Evolutionary conservation across 805 yeast genomes (phyloP).

Genomic region (Teunomyces kruisii): DNA sequence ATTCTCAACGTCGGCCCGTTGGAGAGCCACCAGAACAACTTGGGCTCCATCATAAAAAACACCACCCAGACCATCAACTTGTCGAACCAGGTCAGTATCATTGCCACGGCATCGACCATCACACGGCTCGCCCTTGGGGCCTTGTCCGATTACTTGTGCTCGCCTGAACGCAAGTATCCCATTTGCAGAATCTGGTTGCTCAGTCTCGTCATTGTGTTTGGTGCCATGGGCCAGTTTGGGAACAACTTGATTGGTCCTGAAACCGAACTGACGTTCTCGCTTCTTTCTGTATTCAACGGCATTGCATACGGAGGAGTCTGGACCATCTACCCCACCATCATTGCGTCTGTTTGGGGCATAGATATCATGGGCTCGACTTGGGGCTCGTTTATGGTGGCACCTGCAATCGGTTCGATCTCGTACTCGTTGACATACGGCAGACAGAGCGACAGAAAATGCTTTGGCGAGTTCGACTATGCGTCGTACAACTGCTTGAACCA

Average conservation of each 20-base stretch:
- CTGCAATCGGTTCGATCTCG: constrained; percentile 74
- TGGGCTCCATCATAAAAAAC: constrained; percentile 67
- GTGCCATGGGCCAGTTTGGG: constrained; percentile 31
- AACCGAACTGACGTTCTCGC: constrained; percentile 6
- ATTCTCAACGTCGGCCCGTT: constrained; percentile 76
- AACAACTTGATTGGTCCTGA: constrained; percentile 3
- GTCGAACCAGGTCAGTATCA: constrained; percentile 55
- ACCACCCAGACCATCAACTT: constrained; percentile 24
- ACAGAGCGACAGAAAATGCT: constrained; percentile 50
- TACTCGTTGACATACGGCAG: constrained; percentile 72
- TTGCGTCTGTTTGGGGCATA: constrained; percentile 84
- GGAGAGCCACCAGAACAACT: constrained; percentile 80
- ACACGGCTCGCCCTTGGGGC: constrained; percentile 69
- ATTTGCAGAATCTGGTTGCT: constrained; percentile 36
- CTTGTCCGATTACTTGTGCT: constrained; percentile 57
- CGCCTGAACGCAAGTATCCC: constrained; percentile 25
- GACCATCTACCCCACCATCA: constrained; percentile 82
- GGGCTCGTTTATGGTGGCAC: constrained; percentile 87
- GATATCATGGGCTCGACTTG: constrained; percentile 89
- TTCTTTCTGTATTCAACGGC: constrained; percentile 57
- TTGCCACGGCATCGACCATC: constrained; percentile 66
- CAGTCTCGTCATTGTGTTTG: constrained; percentile 23
- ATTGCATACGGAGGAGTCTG: constrained; percentile 78
- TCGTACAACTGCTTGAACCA: constrained; percentile 20
- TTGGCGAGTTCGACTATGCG: constrained; percentile 1